Base-by-base conservation (phyloP, 2,329 filamentous ascomycete genomes). In the Metarhizium rileyi region DNA sequence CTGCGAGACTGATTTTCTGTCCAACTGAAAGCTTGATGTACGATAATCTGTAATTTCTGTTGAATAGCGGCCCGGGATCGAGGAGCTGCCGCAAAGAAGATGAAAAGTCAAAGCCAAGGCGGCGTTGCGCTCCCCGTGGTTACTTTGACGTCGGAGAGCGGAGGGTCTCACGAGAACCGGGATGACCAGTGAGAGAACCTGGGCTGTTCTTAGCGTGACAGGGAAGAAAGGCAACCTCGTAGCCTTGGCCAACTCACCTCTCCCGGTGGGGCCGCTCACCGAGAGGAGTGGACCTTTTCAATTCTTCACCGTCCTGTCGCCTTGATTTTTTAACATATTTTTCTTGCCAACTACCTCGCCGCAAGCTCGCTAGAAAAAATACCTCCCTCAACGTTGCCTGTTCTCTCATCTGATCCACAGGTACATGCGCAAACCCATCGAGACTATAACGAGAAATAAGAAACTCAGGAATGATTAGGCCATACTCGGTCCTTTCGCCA, bases 401-500 rank as follows among this genome's bases (percentile, higher is more conserved):
- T n/a, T n/a, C n/a, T n/a, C n/a, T 9, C 12, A 42, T 25, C 10
- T 42, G 20, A 23, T 3, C 8, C 18, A 12, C 20, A 5, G 20
- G 25, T 14, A 33, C 9, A 14, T 33, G 4, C 22, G 12, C 22
- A 23, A 25, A 42, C n/a, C 14, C 12, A 14, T 25, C 20, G 10
- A 23, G 20, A 22, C 5, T 25, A 20, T 25, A 10, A 16, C 5
- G 20, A 26, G 30, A n/a, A 33, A 12, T 20, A 28, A 8, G 33
- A 12, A 38, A 18, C 27, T 6, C 16, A n/a, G n/a, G 7, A 3
- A 49, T 28, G 35, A 25, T n/a, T n/a, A n/a, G 12, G 12, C 16
- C 16, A 42, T 22, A 12, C 22, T 26, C 16, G 23, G 6, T 23
- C 38, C 47, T 16, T 20, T 40, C 44, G 25, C 49, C 52, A 91